A percentile compares a stretch with the other conserved stretches of the same genome.
phyloP scores from a whole-genome alignment of 129 eudicot species.

The Flaveria trinervia region DNA sequence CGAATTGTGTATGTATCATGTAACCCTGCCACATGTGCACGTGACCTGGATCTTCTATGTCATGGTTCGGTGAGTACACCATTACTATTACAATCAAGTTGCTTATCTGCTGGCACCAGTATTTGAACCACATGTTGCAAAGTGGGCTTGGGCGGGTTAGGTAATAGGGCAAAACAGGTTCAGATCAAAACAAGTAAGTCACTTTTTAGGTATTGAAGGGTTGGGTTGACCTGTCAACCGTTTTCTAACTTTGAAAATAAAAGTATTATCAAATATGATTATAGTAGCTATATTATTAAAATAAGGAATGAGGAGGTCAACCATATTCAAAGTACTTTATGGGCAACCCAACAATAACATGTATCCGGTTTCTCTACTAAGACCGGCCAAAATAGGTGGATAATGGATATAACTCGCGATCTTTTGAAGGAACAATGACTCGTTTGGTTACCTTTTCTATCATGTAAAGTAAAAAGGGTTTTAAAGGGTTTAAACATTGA shows the following conservation, averaged over 20 bases:
- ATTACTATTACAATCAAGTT: background rate
- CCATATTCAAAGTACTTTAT: background rate
- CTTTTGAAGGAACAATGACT: background rate
- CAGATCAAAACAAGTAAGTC: background rate
- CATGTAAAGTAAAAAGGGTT: background rate
- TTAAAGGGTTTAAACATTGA: background rate
- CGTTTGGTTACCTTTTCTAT: background rate
- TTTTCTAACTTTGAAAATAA: background rate
- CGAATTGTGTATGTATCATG: constrained; percentile 84
- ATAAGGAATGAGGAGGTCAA: background rate
- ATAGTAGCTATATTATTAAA: background rate
- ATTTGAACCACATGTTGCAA: background rate
- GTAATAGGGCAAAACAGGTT: background rate
- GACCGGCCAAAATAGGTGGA: background rate
- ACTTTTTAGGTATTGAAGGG: background rate
- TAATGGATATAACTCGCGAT: background rate
- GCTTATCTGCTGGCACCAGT: background rate
- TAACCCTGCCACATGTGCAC: constrained; percentile 99
- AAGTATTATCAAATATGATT: background rate
- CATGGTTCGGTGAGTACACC: constrained; percentile 74
- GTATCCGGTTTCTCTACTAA: background rate
- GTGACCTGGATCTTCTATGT: constrained; percentile 95
- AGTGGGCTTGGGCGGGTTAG: background rate
- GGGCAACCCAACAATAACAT: background rate
- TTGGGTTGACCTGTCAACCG: background rate